A percentile compares a stretch with the other conserved stretches of the same genome.
phyloP scores from a whole-genome alignment of 768 basidiomycete genomes.

The Pholiota conissans region DNA sequence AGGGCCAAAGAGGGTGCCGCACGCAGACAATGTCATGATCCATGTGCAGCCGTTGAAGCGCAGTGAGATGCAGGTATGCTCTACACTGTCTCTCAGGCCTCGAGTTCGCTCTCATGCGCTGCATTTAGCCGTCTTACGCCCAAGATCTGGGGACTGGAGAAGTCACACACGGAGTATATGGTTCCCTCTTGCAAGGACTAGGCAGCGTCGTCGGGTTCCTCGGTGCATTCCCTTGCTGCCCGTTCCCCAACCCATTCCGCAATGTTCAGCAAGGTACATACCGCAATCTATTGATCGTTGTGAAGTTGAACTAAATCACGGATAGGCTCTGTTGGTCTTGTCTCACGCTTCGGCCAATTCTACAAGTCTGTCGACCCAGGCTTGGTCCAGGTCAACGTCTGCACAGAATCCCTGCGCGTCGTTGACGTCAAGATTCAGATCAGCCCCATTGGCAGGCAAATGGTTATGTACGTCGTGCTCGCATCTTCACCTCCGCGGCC shows the following conservation, averaged over 20 bases:
- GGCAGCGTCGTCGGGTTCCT: constrained; percentile 65
- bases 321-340: constrained; percentile 83
- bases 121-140: constrained; percentile 78
- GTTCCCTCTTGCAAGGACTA: constrained; percentile 72
- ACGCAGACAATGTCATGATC: constrained; percentile 49
- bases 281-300: constrained; percentile 2
- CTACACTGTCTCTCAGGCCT: background rate
- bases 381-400: constrained; percentile 89
- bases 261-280: constrained; percentile 77
- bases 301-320: constrained; percentile 5
- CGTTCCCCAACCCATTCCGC: constrained; percentile 82
- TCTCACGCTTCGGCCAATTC: constrained; percentile 93
- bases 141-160: constrained; percentile 80
- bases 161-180: constrained; percentile 86
- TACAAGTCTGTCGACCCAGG: constrained; percentile 96
- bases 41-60: constrained; percentile 83
- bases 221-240: constrained; percentile 84
- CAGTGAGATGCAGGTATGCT: constrained; percentile 81
- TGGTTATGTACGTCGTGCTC: constrained; percentile 62
- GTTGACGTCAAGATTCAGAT: constrained; percentile 98
- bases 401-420: constrained; percentile 82
- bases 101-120: constrained; percentile 2
- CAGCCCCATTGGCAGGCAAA: constrained; percentile 81
- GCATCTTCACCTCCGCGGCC: background rate
- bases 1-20: constrained; percentile 18